Conservation (phyloP, 1,284 basidiomycete genomes). For the Kwoniella shivajii region DNA sequence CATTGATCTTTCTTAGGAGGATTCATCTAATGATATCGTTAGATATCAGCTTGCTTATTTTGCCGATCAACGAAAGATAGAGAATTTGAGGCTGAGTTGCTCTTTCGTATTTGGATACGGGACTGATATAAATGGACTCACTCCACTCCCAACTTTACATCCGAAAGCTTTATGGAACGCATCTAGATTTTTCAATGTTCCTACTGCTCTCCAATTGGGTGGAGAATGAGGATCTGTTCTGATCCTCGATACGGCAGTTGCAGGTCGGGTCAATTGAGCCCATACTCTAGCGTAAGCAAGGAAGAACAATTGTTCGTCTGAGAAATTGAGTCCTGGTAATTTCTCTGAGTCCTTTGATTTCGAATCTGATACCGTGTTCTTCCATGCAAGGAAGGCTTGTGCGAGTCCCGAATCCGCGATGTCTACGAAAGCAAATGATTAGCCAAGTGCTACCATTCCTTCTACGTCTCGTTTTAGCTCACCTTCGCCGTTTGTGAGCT, state of each 20-base stretch:
- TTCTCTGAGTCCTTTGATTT: constrained; percentile 56
- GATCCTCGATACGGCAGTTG: constrained; percentile 68
- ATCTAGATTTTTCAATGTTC: constrained; percentile 64
- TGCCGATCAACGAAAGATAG: neutral
- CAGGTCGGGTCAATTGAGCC: constrained; percentile 47
- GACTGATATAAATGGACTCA: too few species aligned
- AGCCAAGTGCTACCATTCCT: neutral
- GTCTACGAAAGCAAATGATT: constrained; percentile 54
- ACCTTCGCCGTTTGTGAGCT: constrained; percentile 71
- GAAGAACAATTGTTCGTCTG: constrained; percentile 84
- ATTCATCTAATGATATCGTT: constrained; percentile 31
- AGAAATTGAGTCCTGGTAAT: constrained; percentile 80
- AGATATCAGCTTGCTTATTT: neutral
- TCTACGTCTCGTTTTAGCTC: neutral
- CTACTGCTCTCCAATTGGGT: constrained; percentile 72
- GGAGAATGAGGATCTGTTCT: constrained; percentile 88
- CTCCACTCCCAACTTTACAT: constrained; percentile 49
- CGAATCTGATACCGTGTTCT: constrained; percentile 61
- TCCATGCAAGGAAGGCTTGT: constrained; percentile 86
- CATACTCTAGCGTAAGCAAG: constrained; percentile 66
- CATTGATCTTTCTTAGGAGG: constrained; percentile 47
- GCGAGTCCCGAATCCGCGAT: constrained; percentile 85
- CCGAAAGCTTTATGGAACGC: constrained; percentile 53
- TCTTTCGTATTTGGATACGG: too few species aligned
- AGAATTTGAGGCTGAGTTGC: too few species aligned